Conservation (phyloP, 2,329 filamentous ascomycete species). For the Sporothrix pseudoabietina region DNA sequence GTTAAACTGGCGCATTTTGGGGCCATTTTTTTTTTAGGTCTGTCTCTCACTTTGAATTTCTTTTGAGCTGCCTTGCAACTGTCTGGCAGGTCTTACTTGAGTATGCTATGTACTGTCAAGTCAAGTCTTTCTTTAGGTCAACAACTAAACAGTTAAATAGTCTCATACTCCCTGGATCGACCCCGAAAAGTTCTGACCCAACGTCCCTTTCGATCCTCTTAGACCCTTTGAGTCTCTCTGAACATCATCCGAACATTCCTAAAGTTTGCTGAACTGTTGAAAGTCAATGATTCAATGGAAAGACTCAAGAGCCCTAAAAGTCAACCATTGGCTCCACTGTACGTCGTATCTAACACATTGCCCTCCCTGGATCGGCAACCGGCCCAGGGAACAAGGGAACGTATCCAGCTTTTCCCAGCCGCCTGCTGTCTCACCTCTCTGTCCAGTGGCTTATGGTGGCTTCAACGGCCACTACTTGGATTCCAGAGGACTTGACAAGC, state of each 20-base stretch:
- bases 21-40: not conserved
- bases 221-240: not conserved
- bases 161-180: constrained; percentile 15
- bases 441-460: not conserved
- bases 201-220: not conserved
- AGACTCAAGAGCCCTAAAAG: not conserved
- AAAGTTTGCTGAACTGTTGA: not conserved
- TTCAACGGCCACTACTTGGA: not conserved
- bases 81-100: not conserved
- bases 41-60: not conserved
- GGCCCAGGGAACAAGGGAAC: not conserved
- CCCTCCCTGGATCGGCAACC: constrained; percentile 9
- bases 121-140: not conserved
- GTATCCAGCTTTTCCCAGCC: not conserved
- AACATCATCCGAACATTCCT: constrained; percentile 6
- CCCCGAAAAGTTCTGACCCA: not conserved
- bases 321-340: not conserved
- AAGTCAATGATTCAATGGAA: not conserved
- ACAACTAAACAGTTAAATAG: not conserved
- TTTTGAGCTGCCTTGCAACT: not conserved
- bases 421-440: constrained; percentile 10
- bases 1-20: not conserved
- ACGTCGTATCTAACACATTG: not conserved
- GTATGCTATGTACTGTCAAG: not conserved
- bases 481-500: not conserved